Evolutionary conservation across 495 filamentous ascomycete species (phyloP), one percentile per base, ranked within the genome.

Genomic region (Aspergillus conjunctus): DNA sequence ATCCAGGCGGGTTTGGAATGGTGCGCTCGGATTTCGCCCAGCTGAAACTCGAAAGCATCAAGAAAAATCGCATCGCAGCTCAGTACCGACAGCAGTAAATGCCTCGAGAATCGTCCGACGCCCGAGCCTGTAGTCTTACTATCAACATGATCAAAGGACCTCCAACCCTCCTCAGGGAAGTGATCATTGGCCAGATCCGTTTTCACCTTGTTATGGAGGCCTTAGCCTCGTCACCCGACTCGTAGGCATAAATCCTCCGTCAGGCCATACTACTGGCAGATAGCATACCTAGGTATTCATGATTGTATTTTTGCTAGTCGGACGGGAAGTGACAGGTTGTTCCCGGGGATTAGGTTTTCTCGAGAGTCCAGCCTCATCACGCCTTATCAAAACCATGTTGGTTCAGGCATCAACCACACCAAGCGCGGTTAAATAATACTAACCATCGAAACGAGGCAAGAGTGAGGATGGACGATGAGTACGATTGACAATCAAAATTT

Each of bases 401-500:
- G 20, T 49, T 58, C 56, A 58, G 56, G 56, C 56, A 58, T 58
- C 56, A 58, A 58, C 22, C 30, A 12, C 37, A 39, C 55, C 15
- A 22, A 17, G 17, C 45, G 30, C 18, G 44, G 22, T 37, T 37
- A 39, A 26, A 30, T 34, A 14, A 41, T 33, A 26, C 2, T 26
- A 26, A 26, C 2, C 2, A 26, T 2, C 26, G 45, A 46, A 39
- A 21, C 54, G 12, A 17, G 32, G 54, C 12, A 20, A 12, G 14
- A 17, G n/a, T 18, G 32, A 18, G 17, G 52, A 33, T 39, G 14
- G 9, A 10, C 17, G 39, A 15, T 14, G 39, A 43, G 39, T 17
- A 43, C 12, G 17, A 48, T 48, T 48, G 15, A 46, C 11, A 56
- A 31, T 34, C 51, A 17, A 10, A 15, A 6, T 22, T 31, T n/a